A percentile compares a stretch with the other conserved stretches of the same genome.
phyloP scores from a whole-genome alignment of 495 filamentous ascomycete species.

The Annulohypoxylon maeteangense region DNA sequence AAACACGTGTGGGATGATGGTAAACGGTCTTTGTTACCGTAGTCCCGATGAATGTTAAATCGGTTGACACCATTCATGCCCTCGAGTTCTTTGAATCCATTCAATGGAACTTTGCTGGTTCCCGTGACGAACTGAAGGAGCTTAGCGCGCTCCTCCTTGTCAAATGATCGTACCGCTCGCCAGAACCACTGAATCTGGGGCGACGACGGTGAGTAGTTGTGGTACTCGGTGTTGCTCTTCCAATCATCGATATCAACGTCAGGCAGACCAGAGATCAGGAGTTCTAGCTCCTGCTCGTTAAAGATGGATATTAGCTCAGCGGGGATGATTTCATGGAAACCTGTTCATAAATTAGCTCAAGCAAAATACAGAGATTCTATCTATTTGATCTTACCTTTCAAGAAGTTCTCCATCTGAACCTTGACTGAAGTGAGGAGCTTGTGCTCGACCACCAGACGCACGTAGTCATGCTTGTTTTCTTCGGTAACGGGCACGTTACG shows the following conservation, averaged over 20 bases:
- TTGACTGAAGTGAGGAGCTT: slow-evolving; percentile 89
- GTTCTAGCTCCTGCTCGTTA: slow-evolving; percentile 97
- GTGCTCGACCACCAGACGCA: slow-evolving; percentile 92
- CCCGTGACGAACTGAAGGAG: slow-evolving; percentile 98
- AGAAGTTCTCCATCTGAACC: slow-evolving; percentile 94
- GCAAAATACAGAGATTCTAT: not conserved
- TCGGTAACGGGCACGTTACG: slow-evolving; percentile 94
- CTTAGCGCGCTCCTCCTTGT: slow-evolving; percentile 98
- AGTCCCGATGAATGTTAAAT: slow-evolving; percentile 99
- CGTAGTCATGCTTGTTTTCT: slow-evolving; percentile 98
- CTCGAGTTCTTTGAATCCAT: slow-evolving; percentile 98
- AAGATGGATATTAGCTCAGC: slow-evolving; percentile 96
- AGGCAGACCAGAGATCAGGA: slow-evolving; percentile 95
- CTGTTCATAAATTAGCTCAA: slow-evolving; percentile 54
- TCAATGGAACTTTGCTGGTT: slow-evolving; percentile 97
- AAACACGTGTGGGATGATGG: slow-evolving; percentile 99
- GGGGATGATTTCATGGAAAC: slow-evolving; percentile 98
- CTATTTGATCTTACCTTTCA: slow-evolving; percentile 72
- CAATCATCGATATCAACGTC: slow-evolving; percentile 99
- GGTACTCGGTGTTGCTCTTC: slow-evolving; percentile 98
- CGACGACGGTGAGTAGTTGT: slow-evolving; percentile 94
- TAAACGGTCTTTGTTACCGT: slow-evolving; percentile 95
- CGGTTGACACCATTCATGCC: slow-evolving; percentile 98
- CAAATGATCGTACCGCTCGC: slow-evolving; percentile 96
- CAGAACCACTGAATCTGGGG: slow-evolving; percentile 99